These are phyloP conservation scores for Exophiala oligosperma DNA, from an alignment of 2,329 filamentous ascomycete species.

Conservation along the genomic window DNA sequence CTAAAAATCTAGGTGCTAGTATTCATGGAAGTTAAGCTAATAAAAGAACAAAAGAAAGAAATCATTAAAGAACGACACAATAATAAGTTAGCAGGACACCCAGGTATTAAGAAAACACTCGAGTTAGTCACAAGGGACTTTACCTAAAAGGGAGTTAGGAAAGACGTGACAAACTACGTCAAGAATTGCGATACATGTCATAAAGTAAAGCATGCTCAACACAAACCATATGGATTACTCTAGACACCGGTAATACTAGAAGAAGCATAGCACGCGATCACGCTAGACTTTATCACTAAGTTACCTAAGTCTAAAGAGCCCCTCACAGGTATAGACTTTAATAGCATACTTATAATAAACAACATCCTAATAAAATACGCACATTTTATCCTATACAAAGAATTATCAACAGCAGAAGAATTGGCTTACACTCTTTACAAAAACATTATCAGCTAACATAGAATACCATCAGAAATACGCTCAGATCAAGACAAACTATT, in stretches of 20 bases:
- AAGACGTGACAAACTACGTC: constrained; percentile 13
- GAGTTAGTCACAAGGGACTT: constrained; percentile 14
- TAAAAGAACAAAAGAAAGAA: constrained; percentile 3
- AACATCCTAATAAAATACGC: not conserved
- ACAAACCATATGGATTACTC: constrained; percentile 16
- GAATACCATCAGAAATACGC: not conserved
- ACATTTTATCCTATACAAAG: not conserved
- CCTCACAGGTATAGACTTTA: not conserved
- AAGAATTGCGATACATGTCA: constrained; percentile 8
- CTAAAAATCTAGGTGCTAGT: not conserved
- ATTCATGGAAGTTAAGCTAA: not conserved
- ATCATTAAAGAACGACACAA: constrained; percentile 12
- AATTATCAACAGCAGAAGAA: not conserved
- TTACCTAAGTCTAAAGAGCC: constrained; percentile 6
- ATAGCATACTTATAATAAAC: constrained; percentile 1
- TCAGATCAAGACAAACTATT: constrained; percentile 1
- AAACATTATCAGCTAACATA: not conserved
- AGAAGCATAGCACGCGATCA: not conserved
- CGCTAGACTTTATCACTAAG: constrained; percentile 3
- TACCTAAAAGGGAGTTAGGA: constrained; percentile 10
- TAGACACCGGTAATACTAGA: not conserved
- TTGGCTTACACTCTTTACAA: not conserved
- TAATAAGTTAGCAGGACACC: not conserved
- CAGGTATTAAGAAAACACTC: constrained; percentile 17
- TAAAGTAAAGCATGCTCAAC: constrained; percentile 7